Evolutionary conservation across 768 basidiomycete genomes (phyloP).

Genomic region (Leccinum fibrillosum): DNA sequence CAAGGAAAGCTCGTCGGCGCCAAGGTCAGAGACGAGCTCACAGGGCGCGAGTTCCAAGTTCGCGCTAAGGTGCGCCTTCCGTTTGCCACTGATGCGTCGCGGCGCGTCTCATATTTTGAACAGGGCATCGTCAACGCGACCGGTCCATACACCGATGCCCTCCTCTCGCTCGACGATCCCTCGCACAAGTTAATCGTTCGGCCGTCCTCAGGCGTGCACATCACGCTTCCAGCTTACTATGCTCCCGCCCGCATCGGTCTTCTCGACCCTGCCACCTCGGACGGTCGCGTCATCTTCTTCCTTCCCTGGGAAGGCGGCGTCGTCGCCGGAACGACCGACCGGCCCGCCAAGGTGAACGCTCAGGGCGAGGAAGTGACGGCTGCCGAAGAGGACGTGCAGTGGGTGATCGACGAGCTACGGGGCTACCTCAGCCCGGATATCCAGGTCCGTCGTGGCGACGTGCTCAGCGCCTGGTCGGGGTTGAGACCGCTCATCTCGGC

Average conservation of each 20-base stretch:
- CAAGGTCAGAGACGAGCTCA: too few relatives aligned
- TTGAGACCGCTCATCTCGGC: slow-evolving; percentile 87
- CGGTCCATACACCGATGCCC: slow-evolving; percentile 86
- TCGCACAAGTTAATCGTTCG: slow-evolving; percentile 83
- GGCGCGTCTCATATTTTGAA: not conserved
- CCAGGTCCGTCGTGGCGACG: slow-evolving; percentile 90
- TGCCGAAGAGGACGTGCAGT: slow-evolving; percentile 91
- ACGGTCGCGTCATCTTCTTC: slow-evolving; percentile 98
- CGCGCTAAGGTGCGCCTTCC: too few relatives aligned
- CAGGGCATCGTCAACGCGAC: slow-evolving; percentile 96
- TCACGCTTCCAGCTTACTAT: slow-evolving; percentile 96
- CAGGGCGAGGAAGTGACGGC: slow-evolving; percentile 65
- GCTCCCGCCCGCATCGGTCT: slow-evolving; percentile 94
- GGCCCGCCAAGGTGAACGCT: slow-evolving; percentile 63
- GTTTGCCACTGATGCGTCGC: not conserved
- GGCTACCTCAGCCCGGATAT: slow-evolving; percentile 90
- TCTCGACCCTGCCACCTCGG: slow-evolving; percentile 91
- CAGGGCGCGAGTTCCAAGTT: too few relatives aligned
- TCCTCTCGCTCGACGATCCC: slow-evolving; percentile 79
- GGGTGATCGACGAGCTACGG: slow-evolving; percentile 93
- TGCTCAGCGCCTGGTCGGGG: slow-evolving; percentile 93
- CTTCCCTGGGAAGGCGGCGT: slow-evolving; percentile 98
- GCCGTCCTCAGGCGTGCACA: slow-evolving; percentile 90
- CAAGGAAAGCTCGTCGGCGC: too few relatives aligned
- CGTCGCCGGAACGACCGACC: slow-evolving; percentile 95